Conservation (phyloP, 1,284 basidiomycete species). For the Ustilago crameri region DNA sequence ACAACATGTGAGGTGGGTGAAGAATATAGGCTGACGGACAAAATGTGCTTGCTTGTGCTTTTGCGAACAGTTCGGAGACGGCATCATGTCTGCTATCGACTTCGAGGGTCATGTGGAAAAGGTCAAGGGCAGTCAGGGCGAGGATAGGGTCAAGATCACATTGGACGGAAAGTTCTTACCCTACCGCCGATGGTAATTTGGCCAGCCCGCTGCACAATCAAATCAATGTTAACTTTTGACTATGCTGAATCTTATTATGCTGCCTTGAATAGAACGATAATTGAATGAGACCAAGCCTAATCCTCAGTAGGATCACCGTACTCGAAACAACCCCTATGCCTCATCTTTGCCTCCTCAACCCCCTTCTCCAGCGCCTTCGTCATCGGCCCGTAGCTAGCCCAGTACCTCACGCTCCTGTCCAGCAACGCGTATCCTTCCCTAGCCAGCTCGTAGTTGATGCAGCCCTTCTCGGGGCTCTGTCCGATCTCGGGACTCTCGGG, state of each 20-base stretch:
- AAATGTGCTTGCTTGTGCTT: background rate
- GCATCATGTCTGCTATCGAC: slow-evolving; percentile 65
- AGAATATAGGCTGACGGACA: too few species aligned
- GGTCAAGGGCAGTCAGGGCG: slow-evolving; percentile 54
- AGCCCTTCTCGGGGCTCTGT: slow-evolving; percentile 42
- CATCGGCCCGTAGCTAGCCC: slow-evolving; percentile 47
- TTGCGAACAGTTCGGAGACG: slow-evolving; percentile 46
- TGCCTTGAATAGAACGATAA: background rate
- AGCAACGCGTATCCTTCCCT: slow-evolving; percentile 55
- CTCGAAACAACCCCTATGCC: slow-evolving; percentile 56
- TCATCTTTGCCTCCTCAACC: slow-evolving; percentile 45
- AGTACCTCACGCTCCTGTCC: slow-evolving; percentile 55
- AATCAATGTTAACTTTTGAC: too few species aligned
- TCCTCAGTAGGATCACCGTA: slow-evolving; percentile 58
- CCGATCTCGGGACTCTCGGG: slow-evolving; percentile 47
- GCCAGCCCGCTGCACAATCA: too few species aligned
- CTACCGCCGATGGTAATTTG: slow-evolving; percentile 50
- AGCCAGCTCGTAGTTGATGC: slow-evolving; percentile 56
- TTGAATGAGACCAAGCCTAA: too few species aligned
- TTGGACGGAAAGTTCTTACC: slow-evolving; percentile 62
- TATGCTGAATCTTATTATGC: too few species aligned
- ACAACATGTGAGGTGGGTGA: too few species aligned
- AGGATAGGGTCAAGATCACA: slow-evolving; percentile 61
- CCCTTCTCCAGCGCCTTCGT: slow-evolving; percentile 38
- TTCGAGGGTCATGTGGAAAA: slow-evolving; percentile 62